Base-by-base conservation (phyloP, 371 early-diverging fungal genomes). In the Saksenaea vasiformis region DNA sequence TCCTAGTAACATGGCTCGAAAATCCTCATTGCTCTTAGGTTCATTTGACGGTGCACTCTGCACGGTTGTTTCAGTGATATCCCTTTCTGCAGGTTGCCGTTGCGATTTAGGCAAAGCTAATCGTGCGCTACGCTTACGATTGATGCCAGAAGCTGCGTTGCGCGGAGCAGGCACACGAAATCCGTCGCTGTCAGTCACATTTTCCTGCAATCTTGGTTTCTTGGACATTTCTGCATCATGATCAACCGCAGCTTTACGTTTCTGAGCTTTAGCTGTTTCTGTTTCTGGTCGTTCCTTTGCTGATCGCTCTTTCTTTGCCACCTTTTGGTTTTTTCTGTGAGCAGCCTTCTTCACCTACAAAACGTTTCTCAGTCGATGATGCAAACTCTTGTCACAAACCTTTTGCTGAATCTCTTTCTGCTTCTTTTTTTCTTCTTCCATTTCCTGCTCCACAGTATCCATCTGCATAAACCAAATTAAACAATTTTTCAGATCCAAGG, bases 21-120 rank as follows among this genome's bases (percentile, higher is more conserved):
- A 80, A 62, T 80, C 80, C 54, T 75, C 70, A 56, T 80, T 77
- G 31, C 62, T 65, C 51, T 71, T 71, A 9, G 62, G 59, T 7
- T 4, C 56, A 35, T 34, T 60, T 60, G 31, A 31, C 35, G 14
- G 15, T 19, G 60, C 27, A 14, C 14, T 34, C 31, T 1, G 41
- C 26, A 59, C 47, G 34, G 57, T 26, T 15, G 38, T 38, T 55
- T 55, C 28, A 34, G 22, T 31, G 39, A 15, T 60, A 54, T 55
- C 26, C 28, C 17, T 2, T 60, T 15, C 24, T 38, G 61, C 47
- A 37, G 47, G 26, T 57, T 41, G 5, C n/a, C 38, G 35, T 26
- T 58, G 35, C n/a, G 19, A 41, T 17, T 41, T 41, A 41, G 43
- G 43, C 4, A 41, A n/a, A 14, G 43, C 43, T 17, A 41, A 10